phyloP scores from a whole-genome alignment of 495 filamentous ascomycete species.

The Xylaria curta region DNA sequence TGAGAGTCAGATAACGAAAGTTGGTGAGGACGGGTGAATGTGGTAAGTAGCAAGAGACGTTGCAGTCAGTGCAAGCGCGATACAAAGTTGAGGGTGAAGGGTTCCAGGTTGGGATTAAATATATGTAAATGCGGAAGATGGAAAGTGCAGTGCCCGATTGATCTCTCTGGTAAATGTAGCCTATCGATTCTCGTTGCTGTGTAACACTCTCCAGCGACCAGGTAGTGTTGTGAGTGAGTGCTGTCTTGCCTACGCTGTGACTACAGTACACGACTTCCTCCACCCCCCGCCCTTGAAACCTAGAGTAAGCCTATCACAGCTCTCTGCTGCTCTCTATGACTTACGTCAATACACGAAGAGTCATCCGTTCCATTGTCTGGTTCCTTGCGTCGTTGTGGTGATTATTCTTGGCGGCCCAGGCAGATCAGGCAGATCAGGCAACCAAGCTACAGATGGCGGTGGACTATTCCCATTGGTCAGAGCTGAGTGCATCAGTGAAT shows the following conservation, averaged over 20 bases:
- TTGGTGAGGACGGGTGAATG: neutral
- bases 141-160: neutral
- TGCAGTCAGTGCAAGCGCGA: neutral
- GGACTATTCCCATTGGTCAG: slow-evolving; percentile 1
- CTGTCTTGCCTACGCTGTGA: neutral
- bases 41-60: neutral
- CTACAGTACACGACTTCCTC: neutral
- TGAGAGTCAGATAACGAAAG: neutral
- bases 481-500: neutral
- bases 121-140: neutral
- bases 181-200: neutral
- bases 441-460: neutral
- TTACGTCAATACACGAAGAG: neutral
- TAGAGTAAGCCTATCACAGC: neutral
- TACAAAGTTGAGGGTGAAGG: neutral
- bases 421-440: slow-evolving; percentile 7
- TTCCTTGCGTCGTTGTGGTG: neutral
- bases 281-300: neutral
- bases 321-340: neutral
- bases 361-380: neutral
- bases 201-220: neutral
- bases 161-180: neutral
- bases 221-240: neutral
- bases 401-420: slow-evolving; percentile 1
- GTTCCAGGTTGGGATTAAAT: neutral